A percentile compares a stretch with the other conserved stretches of the same genome.
Conservation (phyloP, 371 early-diverging fungal genomes). For the Smittium mucronatum region DNA sequence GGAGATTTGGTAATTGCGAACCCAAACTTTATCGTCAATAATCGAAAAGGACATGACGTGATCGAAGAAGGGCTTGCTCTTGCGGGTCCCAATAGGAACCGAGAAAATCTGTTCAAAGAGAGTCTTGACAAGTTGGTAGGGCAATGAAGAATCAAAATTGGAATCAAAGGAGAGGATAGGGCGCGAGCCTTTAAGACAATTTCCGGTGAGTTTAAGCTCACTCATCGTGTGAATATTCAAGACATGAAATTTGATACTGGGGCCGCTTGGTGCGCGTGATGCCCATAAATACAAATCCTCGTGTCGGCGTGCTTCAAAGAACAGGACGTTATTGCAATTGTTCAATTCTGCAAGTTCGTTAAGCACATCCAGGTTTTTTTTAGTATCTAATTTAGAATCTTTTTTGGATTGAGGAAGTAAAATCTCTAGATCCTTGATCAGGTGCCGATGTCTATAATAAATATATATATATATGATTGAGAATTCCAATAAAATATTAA, state of each 20-base stretch:
- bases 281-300: conserved; percentile 93
- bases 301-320: conserved; percentile 86
- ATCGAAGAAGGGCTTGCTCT: conserved; percentile 92
- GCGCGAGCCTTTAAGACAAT: conserved; percentile 92
- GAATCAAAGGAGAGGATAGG: conserved; percentile 87
- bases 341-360: conserved; percentile 92
- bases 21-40: conserved; percentile 83
- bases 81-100: conserved; percentile 73
- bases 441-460: conserved; percentile 67
- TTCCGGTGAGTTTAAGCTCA: conserved; percentile 93
- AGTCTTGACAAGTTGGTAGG: conserved; percentile 76
- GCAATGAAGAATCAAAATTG: conserved; percentile 71
- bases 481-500: no score
- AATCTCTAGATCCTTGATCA: conserved; percentile 72
- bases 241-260: conserved; percentile 86
- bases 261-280: conserved; percentile 87
- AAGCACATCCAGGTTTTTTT: conserved; percentile 69
- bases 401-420: conserved; percentile 90
- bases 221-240: conserved; percentile 97
- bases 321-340: conserved; percentile 93
- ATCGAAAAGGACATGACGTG: conserved; percentile 84
- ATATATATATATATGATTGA: conserved; percentile 5
- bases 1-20: conserved; percentile 79
- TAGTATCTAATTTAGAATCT: conserved; percentile 78
- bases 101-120: conserved; percentile 74